phyloP scores from a whole-genome alignment of 2,329 filamentous ascomycete species.

The Microdochium paspali region DNA sequence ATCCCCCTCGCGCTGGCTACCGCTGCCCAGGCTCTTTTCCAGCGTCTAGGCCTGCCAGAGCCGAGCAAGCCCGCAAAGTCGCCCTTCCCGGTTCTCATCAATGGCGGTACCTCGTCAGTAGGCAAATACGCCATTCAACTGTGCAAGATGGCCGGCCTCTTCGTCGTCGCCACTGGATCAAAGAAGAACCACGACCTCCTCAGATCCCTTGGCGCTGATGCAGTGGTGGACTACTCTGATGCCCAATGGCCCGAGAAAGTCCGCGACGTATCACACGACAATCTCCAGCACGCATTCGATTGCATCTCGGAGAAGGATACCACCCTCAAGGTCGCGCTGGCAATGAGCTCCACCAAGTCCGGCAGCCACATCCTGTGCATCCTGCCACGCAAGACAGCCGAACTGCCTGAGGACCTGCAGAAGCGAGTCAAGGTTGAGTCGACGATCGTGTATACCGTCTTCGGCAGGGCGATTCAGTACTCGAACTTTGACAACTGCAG shows the following conservation, averaged over 20 bases:
- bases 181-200: slow-evolving; percentile 15
- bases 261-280: slow-evolving; percentile 54
- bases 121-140: slow-evolving; percentile 18
- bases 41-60: slow-evolving; percentile 18
- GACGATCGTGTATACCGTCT: slow-evolving; percentile 21
- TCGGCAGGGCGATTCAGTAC: slow-evolving; percentile 13
- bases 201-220: slow-evolving; percentile 13
- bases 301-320: slow-evolving; percentile 17
- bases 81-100: slow-evolving; percentile 20
- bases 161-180: slow-evolving; percentile 16
- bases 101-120: slow-evolving; percentile 15
- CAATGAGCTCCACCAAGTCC: slow-evolving; percentile 18
- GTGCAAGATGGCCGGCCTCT: slow-evolving; percentile 14
- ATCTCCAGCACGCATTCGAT: slow-evolving; percentile 21
- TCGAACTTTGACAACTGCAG: slow-evolving; percentile 17
- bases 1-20: slow-evolving; percentile 29
- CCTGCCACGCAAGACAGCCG: slow-evolving; percentile 10
- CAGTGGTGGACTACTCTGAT: slow-evolving; percentile 26
- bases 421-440: slow-evolving; percentile 18
- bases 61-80: slow-evolving; percentile 16
- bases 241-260: slow-evolving; percentile 42
- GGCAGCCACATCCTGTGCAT: slow-evolving; percentile 16
- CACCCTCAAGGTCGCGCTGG: slow-evolving; percentile 9
- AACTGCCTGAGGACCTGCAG: slow-evolving; percentile 8
- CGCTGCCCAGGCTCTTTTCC: slow-evolving; percentile 27